A percentile compares a stretch with the other conserved stretches of the same genome.
These are phyloP conservation scores for Pisolithus orientalis DNA, from an alignment of 768 basidiomycete genomes.

Conservation along the genomic window DNA sequence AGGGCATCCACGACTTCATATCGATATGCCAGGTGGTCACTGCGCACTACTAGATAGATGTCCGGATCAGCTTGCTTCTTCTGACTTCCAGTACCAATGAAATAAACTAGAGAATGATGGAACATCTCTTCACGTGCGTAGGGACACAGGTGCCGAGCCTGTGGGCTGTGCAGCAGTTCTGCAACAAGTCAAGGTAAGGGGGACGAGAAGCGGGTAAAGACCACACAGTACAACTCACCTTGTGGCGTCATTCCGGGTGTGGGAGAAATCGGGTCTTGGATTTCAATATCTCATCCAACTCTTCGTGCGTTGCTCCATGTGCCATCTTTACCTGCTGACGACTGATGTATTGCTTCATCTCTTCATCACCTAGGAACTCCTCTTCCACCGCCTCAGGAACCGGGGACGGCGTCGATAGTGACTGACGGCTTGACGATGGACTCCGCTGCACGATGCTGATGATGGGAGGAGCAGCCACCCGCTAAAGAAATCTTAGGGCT, in stretches of 20 bases:
- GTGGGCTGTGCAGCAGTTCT: conserved; percentile 64
- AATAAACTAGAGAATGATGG: conserved; percentile 83
- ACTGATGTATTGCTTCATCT: conserved; percentile 92
- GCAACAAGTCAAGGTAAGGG: conserved; percentile 1
- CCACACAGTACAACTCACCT: conserved; percentile 44
- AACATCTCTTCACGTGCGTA: conserved; percentile 90
- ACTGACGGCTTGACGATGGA: conserved; percentile 67
- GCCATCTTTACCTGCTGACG: conserved; percentile 84
- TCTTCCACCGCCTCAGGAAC: conserved; percentile 74
- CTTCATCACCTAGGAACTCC: conserved; percentile 85
- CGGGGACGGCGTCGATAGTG: conserved; percentile 81
- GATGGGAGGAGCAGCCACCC: conserved; percentile 48
- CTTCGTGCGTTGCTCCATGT: conserved; percentile 75
- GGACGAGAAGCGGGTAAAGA: conserved; percentile 4
- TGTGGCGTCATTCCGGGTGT: conserved; percentile 57
- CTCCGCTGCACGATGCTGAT: conserved; percentile 31
- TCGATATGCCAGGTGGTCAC: conserved; percentile 94
- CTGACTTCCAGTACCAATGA: conserved; percentile 66
- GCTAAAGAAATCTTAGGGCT: conserved; percentile 70
- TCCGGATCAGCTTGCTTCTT: conserved; percentile 80
- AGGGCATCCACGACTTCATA: conserved; percentile 90
- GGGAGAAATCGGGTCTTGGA: conserved; percentile 86
- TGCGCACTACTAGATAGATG: conserved; percentile 78
- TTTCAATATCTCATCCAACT: conserved; percentile 79
- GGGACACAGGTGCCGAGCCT: conserved; percentile 69